A percentile compares a stretch with the other conserved stretches of the same genome.
phyloP scores from a whole-genome alignment of 148 eudicot species.

The Silene conica region DNA sequence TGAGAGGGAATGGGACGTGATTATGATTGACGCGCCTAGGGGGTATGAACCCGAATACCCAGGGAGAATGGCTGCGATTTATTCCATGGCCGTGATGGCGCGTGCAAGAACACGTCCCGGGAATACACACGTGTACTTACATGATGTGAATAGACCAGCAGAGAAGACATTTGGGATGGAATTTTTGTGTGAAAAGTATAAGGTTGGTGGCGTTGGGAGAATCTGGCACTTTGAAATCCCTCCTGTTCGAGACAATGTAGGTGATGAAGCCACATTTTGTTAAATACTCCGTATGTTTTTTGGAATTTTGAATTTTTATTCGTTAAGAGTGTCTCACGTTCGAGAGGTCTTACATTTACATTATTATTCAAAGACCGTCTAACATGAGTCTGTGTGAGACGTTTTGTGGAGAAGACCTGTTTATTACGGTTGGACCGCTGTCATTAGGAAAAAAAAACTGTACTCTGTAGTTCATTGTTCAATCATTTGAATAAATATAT shows the following conservation, averaged over 20 bases:
- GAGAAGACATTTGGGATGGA: slow-evolving; percentile 36
- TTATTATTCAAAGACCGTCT: too few species aligned
- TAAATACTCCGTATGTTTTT: background rate
- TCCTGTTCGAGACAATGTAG: slow-evolving; percentile 12
- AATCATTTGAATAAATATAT: too few species aligned
- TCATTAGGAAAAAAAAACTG: too few species aligned
- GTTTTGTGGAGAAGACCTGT: too few species aligned
- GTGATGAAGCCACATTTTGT: slow-evolving; percentile 25
- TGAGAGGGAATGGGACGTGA: slow-evolving; percentile 46
- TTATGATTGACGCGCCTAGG: slow-evolving; percentile 49
- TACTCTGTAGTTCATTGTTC: too few species aligned
- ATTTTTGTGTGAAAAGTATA: slow-evolving; percentile 41
- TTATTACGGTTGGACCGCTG: too few species aligned
- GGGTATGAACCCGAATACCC: slow-evolving; percentile 34
- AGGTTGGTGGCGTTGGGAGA: slow-evolving; percentile 34
- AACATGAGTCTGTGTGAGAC: too few species aligned
- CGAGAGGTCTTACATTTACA: too few species aligned
- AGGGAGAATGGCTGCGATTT: slow-evolving; percentile 53
- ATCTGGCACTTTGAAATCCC: slow-evolving; percentile 53
- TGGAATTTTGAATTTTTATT: too few species aligned
- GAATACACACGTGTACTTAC: slow-evolving; percentile 41
- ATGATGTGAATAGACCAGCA: slow-evolving; percentile 37
- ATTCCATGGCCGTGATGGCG: slow-evolving; percentile 45
- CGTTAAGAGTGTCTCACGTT: too few species aligned
- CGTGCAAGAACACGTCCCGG: slow-evolving; percentile 30